phyloP scores from a whole-genome alignment of 495 filamentous ascomycete species.

The Xeromyces bisporus region DNA sequence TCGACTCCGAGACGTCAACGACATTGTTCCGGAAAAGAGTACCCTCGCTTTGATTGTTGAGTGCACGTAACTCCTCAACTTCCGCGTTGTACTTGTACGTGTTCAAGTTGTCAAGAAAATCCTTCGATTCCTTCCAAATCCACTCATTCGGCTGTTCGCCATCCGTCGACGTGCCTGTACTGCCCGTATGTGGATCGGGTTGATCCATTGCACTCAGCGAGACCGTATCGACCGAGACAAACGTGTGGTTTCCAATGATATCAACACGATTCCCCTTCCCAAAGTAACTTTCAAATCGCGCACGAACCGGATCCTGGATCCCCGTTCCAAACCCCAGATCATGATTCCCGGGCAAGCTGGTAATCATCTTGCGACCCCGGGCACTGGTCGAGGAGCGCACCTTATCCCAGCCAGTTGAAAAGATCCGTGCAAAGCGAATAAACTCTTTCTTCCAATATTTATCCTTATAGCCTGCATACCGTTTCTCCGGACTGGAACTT shows the following conservation, averaged over 20 bases:
- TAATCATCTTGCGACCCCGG: constrained; percentile 48
- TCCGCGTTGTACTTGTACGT: constrained; percentile 25
- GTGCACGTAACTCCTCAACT: constrained; percentile 21
- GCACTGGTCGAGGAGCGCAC: constrained; percentile 21
- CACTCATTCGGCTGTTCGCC: constrained; percentile 26
- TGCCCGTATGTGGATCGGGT: constrained; percentile 30
- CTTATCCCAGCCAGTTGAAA: constrained; percentile 44
- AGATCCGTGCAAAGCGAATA: constrained; percentile 60
- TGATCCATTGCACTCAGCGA: constrained; percentile 62
- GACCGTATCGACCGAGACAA: constrained; percentile 77
- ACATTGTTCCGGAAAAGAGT: constrained; percentile 33
- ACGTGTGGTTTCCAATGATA: constrained; percentile 85
- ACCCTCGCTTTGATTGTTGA: constrained; percentile 25
- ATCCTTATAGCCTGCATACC: constrained; percentile 59
- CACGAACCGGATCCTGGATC: constrained; percentile 59
- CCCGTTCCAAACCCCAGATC: constrained; percentile 86
- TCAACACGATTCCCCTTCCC: constrained; percentile 77
- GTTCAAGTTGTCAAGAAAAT: constrained; percentile 55
- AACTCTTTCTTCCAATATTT: constrained; percentile 75
- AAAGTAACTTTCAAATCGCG: constrained; percentile 77
- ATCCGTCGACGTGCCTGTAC: constrained; percentile 21
- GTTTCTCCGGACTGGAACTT: constrained; percentile 48
- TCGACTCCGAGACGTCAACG: constrained; percentile 11
- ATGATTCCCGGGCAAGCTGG: constrained; percentile 84
- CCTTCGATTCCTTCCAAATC: constrained; percentile 59